Conservation (phyloP, 352 stramenopile species). For the Pythium brachiatum region DNA sequence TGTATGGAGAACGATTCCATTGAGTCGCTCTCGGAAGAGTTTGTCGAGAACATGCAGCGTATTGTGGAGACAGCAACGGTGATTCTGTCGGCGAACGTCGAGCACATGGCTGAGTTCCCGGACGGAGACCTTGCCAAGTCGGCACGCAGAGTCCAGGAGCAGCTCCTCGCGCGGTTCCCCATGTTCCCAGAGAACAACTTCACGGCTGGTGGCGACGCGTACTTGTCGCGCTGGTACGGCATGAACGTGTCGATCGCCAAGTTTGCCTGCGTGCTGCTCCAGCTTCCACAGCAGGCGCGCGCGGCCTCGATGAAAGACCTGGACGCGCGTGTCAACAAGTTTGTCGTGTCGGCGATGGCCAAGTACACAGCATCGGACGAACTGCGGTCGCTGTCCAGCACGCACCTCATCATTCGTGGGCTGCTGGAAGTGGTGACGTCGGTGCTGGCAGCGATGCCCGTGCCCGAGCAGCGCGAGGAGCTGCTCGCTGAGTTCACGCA, state of each 20-base stretch:
- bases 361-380: constrained; percentile 68
- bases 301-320: constrained; percentile 24
- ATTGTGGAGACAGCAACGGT: constrained; percentile 69
- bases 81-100: constrained; percentile 51
- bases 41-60: constrained; percentile 72
- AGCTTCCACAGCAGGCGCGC: constrained; percentile 16
- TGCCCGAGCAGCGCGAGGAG: constrained; percentile 30
- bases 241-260: constrained; percentile 73
- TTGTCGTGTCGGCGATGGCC: constrained; percentile 53
- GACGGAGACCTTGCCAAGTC: constrained; percentile 32
- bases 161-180: constrained; percentile 55
- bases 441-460: constrained; percentile 28
- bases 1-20: constrained; percentile 49
- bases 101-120: constrained; percentile 22
- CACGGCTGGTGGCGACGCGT: constrained; percentile 37
- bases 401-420: constrained; percentile 55
- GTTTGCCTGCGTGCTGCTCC: constrained; percentile 58
- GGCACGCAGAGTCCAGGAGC: constrained; percentile 42
- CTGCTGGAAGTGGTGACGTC: constrained; percentile 62
- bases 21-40: constrained; percentile 58
- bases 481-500: constrained; percentile 59
- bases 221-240: constrained; percentile 62
- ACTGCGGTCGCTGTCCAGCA: constrained; percentile 48
- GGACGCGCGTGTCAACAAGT: constrained; percentile 45
- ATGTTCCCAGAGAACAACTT: constrained; percentile 55